A percentile compares a stretch with the other conserved stretches of the same genome.
These are phyloP conservation scores for Alternaria triticina DNA, from an alignment of 2,329 filamentous ascomycete genomes.

Conservation along the genomic window DNA sequence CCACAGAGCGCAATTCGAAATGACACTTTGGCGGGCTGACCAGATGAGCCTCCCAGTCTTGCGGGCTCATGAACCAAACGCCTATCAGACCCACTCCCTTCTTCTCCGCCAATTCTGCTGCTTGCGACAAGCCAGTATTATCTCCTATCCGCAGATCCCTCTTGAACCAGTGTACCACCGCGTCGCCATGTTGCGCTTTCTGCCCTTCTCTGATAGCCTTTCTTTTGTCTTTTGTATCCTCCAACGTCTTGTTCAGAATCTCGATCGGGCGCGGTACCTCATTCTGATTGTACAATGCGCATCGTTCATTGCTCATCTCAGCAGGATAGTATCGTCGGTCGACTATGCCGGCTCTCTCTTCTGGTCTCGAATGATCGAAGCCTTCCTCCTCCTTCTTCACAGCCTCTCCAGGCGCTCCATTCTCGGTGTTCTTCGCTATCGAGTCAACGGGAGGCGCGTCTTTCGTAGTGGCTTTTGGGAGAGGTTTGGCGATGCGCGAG, in stretches of 20 bases:
- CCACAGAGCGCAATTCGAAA: conserved; percentile 77
- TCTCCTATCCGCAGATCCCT: conserved; percentile 76
- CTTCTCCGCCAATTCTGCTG: conserved; percentile 69
- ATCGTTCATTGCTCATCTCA: conserved; percentile 84
- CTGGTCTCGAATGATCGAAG: conserved; percentile 48
- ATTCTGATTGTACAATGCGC: conserved; percentile 73
- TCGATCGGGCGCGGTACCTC: conserved; percentile 76
- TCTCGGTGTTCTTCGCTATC: conserved; percentile 21
- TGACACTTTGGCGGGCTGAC: conserved; percentile 77
- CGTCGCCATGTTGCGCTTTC: conserved; percentile 55
- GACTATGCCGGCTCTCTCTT: conserved; percentile 50
- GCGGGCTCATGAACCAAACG: conserved; percentile 79
- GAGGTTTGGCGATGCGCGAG: conserved; percentile 40
- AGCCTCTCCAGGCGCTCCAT: conserved; percentile 22
- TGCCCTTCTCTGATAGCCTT: conserved; percentile 51
- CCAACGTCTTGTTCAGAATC: conserved; percentile 65
- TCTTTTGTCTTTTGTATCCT: conserved; percentile 64
- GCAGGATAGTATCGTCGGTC: conserved; percentile 76
- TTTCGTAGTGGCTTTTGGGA: conserved; percentile 33
- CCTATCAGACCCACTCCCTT: conserved; percentile 75
- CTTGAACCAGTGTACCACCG: conserved; percentile 91
- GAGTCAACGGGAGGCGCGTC: conserved; percentile 3
- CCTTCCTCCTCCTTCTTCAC: conserved; percentile 10
- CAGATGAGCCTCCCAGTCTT: conserved; percentile 84
- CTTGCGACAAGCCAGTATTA: conserved; percentile 73